These are phyloP conservation scores for Aspergillus luchuensis DNA, from an alignment of 2,329 filamentous ascomycete species.

Conservation along the genomic window DNA sequence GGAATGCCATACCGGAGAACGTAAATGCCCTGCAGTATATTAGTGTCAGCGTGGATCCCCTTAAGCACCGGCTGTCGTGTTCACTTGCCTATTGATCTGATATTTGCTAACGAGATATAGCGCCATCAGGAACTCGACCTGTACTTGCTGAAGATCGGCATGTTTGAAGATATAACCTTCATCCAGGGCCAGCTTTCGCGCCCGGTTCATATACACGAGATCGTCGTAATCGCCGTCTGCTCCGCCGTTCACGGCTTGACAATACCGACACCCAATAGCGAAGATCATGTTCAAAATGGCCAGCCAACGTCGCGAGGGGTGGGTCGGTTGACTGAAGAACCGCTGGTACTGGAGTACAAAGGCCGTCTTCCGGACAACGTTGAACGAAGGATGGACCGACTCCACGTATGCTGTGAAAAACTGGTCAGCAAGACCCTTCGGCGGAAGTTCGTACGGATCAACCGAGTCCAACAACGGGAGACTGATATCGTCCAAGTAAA, in stretches of 20 bases:
- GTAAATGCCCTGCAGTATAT: too few species aligned
- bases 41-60: too few species aligned
- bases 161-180: constrained; percentile 42
- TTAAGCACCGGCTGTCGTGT: too few species aligned
- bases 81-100: constrained; percentile 43
- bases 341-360: constrained; percentile 43
- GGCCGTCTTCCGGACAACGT: constrained; percentile 38
- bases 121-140: constrained; percentile 42
- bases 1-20: too few species aligned
- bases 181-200: constrained; percentile 40
- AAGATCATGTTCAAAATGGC: constrained; percentile 51
- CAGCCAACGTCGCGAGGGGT: constrained; percentile 40
- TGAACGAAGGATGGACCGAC: constrained; percentile 44
- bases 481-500: constrained; percentile 44
- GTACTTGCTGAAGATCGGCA: constrained; percentile 47
- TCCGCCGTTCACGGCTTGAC: constrained; percentile 32
- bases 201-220: constrained; percentile 43
- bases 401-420: constrained; percentile 44
- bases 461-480: constrained; percentile 38
- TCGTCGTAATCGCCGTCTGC: constrained; percentile 35
- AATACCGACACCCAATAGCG: constrained; percentile 46
- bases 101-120: constrained; percentile 43
- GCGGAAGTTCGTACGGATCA: constrained; percentile 41
- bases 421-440: constrained; percentile 38
- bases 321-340: constrained; percentile 28